Percentiles rank a stretch among this genome's conserved stretches.
Conservation (phyloP, 495 filamentous ascomycete species). For the Penicillium ucsense region DNA sequence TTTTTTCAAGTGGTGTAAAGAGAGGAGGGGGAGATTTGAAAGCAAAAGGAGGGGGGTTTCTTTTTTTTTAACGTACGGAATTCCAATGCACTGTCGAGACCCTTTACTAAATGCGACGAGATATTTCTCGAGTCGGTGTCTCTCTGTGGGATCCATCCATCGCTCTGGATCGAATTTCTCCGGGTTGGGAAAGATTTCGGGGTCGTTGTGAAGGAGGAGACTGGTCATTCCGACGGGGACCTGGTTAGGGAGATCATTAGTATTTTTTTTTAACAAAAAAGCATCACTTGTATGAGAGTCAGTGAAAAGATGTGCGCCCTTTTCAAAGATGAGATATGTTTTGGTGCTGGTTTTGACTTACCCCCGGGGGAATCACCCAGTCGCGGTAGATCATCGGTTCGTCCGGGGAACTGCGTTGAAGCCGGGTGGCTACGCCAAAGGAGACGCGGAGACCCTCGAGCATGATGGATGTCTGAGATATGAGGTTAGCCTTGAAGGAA, state of each 20-base stretch:
- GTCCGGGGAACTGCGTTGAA: slow-evolving; percentile 26
- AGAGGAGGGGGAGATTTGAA: background rate
- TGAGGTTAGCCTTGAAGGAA: background rate
- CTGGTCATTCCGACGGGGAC: slow-evolving; percentile 36
- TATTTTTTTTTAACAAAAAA: background rate
- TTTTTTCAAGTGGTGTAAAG: too few relatives aligned
- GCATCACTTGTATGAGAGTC: too few relatives aligned
- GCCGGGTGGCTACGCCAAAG: slow-evolving; percentile 23
- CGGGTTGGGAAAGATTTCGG: slow-evolving; percentile 31
- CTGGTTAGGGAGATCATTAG: slow-evolving; percentile 1
- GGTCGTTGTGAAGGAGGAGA: slow-evolving; percentile 29
- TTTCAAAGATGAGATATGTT: background rate
- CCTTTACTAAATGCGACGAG: slow-evolving; percentile 41
- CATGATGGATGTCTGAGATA: slow-evolving; percentile 16
- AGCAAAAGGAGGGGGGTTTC: too few relatives aligned
- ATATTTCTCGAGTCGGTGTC: slow-evolving; percentile 32
- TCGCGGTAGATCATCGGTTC: slow-evolving; percentile 25
- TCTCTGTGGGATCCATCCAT: slow-evolving; percentile 24
- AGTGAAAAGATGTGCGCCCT: background rate
- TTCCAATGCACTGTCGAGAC: slow-evolving; percentile 39
- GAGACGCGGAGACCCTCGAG: slow-evolving; percentile 25
- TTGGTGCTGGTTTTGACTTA: background rate
- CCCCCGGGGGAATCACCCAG: slow-evolving; percentile 38
- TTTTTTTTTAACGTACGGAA: slow-evolving; percentile 21
- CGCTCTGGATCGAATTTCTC: slow-evolving; percentile 33